phyloP scores from a whole-genome alignment of 208 protist genomes.

The Angomonas ambiguus region DNA sequence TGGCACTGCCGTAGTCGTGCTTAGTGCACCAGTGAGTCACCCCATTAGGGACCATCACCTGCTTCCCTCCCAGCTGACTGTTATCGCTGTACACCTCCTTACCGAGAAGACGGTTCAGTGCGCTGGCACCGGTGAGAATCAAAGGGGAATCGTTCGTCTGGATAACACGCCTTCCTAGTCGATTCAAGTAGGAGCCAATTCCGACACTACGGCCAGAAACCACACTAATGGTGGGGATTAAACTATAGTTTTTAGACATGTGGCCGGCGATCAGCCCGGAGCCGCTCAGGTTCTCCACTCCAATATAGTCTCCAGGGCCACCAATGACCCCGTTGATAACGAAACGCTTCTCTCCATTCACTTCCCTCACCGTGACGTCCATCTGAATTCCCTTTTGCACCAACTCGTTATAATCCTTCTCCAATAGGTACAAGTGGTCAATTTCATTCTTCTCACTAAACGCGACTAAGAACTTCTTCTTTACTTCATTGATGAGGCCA shows the following conservation, averaged over 20 bases:
- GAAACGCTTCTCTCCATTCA: constrained; percentile 76
- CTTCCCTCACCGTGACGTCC: constrained; percentile 25
- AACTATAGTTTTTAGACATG: constrained; percentile 95
- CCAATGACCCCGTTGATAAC: constrained; percentile 93
- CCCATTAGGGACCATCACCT: constrained; percentile 97
- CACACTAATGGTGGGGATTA: constrained; percentile 96
- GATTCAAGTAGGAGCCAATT: constrained; percentile 98
- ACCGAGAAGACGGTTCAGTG: constrained; percentile 93
- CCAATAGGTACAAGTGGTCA: constrained; percentile 94
- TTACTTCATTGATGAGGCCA: constrained; percentile 93
- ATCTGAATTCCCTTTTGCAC: constrained; percentile 41
- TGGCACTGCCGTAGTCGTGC: constrained; percentile 82
- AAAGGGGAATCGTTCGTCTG: constrained; percentile 92
- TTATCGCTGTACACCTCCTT: constrained; percentile 97
- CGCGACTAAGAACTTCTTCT: constrained; percentile 86
- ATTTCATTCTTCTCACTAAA: constrained; percentile 88
- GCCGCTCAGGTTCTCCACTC: constrained; percentile 97
- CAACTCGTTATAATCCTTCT: constrained; percentile 80
- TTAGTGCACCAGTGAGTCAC: constrained; percentile 89
- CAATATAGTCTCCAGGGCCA: constrained; percentile 87
- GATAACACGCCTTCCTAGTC: constrained; percentile 96
- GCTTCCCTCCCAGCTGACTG: constrained; percentile 94
- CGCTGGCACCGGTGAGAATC: constrained; percentile 93
- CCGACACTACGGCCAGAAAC: constrained; percentile 96
- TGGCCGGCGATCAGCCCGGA: constrained; percentile 96